A percentile compares a stretch with the other conserved stretches of the same genome.
These are phyloP conservation scores for Allium sativum DNA, from an alignment of 106 monocot genomes.

Conservation along the genomic window DNA sequence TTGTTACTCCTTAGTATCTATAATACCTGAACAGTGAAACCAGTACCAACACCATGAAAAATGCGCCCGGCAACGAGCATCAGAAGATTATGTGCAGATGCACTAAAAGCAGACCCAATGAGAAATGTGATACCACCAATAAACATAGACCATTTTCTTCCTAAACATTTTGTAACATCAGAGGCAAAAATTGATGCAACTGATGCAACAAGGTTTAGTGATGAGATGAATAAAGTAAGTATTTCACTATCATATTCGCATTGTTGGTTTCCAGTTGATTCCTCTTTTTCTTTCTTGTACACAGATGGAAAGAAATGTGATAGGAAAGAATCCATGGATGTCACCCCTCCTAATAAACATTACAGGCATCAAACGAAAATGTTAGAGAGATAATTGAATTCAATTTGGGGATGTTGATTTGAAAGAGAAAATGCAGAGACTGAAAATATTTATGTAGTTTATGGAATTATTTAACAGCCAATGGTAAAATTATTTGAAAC, in stretches of 20 bases:
- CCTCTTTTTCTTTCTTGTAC: background rate
- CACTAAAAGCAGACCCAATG: background rate
- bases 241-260: constrained; percentile 1
- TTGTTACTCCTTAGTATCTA: background rate
- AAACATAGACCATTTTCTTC: constrained; percentile 7
- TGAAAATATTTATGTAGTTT: background rate
- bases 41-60: background rate
- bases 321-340: constrained; percentile 4
- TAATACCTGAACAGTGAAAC: background rate
- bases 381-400: background rate
- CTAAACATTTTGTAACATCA: background rate
- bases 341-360: background rate
- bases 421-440: background rate
- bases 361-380: background rate
- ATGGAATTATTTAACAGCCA: background rate
- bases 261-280: background rate
- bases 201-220: background rate
- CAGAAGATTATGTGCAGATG: background rate
- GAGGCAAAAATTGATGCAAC: constrained; percentile 1
- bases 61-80: background rate
- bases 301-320: background rate
- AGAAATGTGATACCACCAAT: background rate
- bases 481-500: background rate
- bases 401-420: background rate
- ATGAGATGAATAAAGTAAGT: background rate